Conservation (phyloP, 2,329 filamentous ascomycete genomes). For the Blumeria hordei region DNA sequence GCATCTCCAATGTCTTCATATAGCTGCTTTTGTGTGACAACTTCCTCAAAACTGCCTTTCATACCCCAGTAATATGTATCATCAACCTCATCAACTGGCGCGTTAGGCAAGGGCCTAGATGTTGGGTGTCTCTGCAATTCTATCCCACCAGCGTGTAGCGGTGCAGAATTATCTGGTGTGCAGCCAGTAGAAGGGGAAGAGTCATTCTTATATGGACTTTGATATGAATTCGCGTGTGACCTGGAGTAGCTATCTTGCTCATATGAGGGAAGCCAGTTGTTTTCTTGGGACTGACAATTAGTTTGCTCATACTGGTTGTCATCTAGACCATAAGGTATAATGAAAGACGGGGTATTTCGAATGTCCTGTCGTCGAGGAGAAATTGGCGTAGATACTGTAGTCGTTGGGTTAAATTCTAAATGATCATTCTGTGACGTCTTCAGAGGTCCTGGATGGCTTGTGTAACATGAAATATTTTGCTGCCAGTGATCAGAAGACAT, state of each 20-base stretch:
- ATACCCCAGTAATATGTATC: slow-evolving; percentile 3
- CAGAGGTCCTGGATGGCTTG: slow-evolving; percentile 7
- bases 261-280: no score
- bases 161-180: slow-evolving; percentile 6
- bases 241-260: neutral
- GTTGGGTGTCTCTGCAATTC: slow-evolving; percentile 15
- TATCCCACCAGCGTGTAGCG: neutral
- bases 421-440: slow-evolving; percentile 11
- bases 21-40: slow-evolving; percentile 14
- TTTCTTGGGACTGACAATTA: slow-evolving; percentile 9
- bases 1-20: slow-evolving; percentile 16
- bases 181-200: neutral
- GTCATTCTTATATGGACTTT: neutral
- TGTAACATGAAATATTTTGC: slow-evolving; percentile 5
- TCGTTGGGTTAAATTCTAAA: slow-evolving; percentile 4
- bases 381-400: slow-evolving; percentile 10
- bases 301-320: slow-evolving; percentile 8
- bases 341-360: slow-evolving; percentile 6
- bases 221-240: neutral
- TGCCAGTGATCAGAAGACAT: slow-evolving; percentile 18
- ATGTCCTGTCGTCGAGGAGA: slow-evolving; percentile 8
- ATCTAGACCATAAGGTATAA: slow-evolving; percentile 10
- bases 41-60: slow-evolving; percentile 12
- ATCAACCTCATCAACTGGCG: slow-evolving; percentile 10
- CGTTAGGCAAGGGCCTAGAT: slow-evolving; percentile 13